phyloP scores from a whole-genome alignment of 2,329 filamentous ascomycete species.

The Aspergillus caelatus region DNA sequence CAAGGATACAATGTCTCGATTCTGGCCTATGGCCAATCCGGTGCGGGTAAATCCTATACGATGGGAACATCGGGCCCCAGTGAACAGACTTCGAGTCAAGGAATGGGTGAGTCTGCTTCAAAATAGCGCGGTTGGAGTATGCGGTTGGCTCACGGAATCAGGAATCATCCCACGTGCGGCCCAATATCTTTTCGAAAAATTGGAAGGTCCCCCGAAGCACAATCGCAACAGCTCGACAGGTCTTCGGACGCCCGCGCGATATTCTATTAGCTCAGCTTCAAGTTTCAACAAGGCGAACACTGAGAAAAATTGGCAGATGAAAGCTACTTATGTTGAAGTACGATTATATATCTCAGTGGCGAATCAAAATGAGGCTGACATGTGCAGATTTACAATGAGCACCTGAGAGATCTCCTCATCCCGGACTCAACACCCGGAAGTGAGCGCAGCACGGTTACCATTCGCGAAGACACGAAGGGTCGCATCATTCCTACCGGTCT shows the following conservation, averaged over 20 bases:
- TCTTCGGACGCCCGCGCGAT: constrained; percentile 76
- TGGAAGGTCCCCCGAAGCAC: constrained; percentile 62
- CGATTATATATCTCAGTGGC: constrained; percentile 4
- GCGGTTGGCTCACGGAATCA: constrained; percentile 39
- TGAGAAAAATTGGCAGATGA: constrained; percentile 86
- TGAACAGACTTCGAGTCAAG: constrained; percentile 66
- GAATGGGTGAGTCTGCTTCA: constrained; percentile 69
- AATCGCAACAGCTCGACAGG: constrained; percentile 73
- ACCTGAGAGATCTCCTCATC: constrained; percentile 84
- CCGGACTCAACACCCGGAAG: constrained; percentile 69
- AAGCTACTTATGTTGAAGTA: constrained; percentile 84
- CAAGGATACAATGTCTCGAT: constrained; percentile 99
- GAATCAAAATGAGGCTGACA: constrained; percentile 6
- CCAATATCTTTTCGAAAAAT: constrained; percentile 80
- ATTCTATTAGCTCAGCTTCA: constrained; percentile 64
- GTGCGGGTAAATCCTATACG: constrained; percentile 96
- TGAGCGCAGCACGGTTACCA: constrained; percentile 80
- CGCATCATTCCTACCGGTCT: constrained; percentile 92
- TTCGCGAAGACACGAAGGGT: constrained; percentile 91
- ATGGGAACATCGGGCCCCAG: constrained; percentile 92
- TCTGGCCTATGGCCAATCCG: constrained; percentile 94
- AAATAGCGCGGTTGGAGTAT: background rate
- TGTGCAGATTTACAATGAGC: constrained; percentile 90
- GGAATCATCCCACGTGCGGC: constrained; percentile 96
- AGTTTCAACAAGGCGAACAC: constrained; percentile 45